A percentile compares a stretch with the other conserved stretches of the same genome.
Conservation (phyloP, 768 basidiomycete genomes). For the Leccinum ochraceum region DNA sequence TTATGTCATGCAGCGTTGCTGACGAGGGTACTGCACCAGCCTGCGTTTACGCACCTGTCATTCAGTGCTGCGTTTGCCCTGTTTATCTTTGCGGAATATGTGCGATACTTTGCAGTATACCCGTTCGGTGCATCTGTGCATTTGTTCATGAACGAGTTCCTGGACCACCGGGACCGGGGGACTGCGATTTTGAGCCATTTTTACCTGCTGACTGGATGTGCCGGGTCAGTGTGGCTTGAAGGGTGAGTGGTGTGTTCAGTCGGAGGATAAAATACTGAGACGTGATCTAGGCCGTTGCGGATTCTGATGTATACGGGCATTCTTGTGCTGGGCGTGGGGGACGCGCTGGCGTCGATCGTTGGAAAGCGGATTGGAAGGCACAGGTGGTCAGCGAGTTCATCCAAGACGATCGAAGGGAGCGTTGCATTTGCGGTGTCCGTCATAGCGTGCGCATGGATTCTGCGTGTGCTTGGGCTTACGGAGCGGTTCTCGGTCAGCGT, state of each 20-base stretch:
- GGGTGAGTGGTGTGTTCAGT: slow-evolving; percentile 53
- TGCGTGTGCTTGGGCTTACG: slow-evolving; percentile 69
- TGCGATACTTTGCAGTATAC: slow-evolving; percentile 97
- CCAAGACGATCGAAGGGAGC: slow-evolving; percentile 93
- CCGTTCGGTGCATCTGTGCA: slow-evolving; percentile 93
- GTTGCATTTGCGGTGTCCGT: slow-evolving; percentile 77
- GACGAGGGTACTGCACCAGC: slow-evolving; percentile 39
- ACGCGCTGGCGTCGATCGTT: slow-evolving; percentile 91
- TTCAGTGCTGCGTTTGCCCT: slow-evolving; percentile 94
- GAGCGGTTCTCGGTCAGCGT: slow-evolving; percentile 76
- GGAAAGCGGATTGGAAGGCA: slow-evolving; percentile 81
- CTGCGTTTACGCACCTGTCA: slow-evolving; percentile 92
- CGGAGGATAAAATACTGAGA: slow-evolving; percentile 5
- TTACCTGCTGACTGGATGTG: slow-evolving; percentile 94
- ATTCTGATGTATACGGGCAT: slow-evolving; percentile 81
- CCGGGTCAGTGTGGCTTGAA: slow-evolving; percentile 93
- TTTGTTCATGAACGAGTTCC: slow-evolving; percentile 95
- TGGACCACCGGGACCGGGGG: slow-evolving; percentile 92
- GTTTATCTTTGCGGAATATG: slow-evolving; percentile 96
- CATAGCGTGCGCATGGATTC: slow-evolving; percentile 62
- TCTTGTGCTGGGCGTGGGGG: slow-evolving; percentile 87
- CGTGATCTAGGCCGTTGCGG: slow-evolving; percentile 41
- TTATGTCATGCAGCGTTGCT: slow-evolving; percentile 13
- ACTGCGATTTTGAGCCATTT: slow-evolving; percentile 98
- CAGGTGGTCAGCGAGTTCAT: slow-evolving; percentile 81